Base-by-base conservation (phyloP, 1,139 yeast species). In the Suhomyces terraborum region DNA sequence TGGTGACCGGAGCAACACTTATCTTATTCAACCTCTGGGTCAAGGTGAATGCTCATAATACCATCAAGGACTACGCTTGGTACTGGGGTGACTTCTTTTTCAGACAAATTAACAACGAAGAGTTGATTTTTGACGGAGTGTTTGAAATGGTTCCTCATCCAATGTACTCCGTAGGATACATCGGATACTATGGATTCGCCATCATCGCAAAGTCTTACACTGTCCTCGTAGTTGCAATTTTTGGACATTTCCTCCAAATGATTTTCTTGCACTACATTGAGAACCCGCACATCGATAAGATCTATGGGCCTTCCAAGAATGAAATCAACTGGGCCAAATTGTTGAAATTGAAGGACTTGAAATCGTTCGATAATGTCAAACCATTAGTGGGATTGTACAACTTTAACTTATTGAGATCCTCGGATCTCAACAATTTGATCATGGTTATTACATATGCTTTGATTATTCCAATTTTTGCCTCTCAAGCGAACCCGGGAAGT, bases 41-140 rank as follows among this genome's bases (percentile, higher is more conserved):
- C 38, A 88, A 88, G 59, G 69, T 87, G 12, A 93, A 88, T 62
- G 96, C 96, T 27, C 96, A 88, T 60, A 77, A 89, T 51, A 91
- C 88, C 18, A 91, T 88, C 42, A 87, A 88, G 59, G 96, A 88
- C 61, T 88, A 82, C 58, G 96, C 96, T 9, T 88, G 96, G 96
- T 88, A 88, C 63, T 88, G 96, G 96, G 96, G 96, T 23, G 96
- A 88, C 61, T 88, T 88, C 66, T 88, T 88, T 73, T 86, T 85
- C 64, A 75, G 91, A 47, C 85, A 87, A 58, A 88, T 80, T 52
- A 76, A 74, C 53, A 81, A 87, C 52, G 80, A 83, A 56, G 84
- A 85, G 48, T 75, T 88, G 55, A 84, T 88, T 24, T 88, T 88
- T 64, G 95, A 88, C 60, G 96, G 96, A 34, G 95, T 88, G 8